Percentiles rank a stretch among this genome's conserved stretches.
Conservation (phyloP, 345 rosid species). For the Melastoma malabathricum region DNA sequence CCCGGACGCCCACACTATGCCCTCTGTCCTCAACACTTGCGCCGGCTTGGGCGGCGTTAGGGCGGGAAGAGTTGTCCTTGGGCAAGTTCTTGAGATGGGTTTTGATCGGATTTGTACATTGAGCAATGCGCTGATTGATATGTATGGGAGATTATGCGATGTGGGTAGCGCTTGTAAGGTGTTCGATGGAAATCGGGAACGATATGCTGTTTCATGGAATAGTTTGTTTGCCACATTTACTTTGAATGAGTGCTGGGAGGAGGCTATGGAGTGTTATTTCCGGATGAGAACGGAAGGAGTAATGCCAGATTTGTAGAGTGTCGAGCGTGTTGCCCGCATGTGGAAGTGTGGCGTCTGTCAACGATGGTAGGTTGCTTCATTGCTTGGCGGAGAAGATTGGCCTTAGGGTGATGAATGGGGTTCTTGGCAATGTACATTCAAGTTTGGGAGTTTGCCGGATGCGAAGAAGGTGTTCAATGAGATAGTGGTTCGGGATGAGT, state of each 20-base stretch:
- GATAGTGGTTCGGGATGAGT: constrained; percentile 36
- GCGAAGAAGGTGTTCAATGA: constrained; percentile 37
- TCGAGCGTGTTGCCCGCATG: constrained; percentile 48
- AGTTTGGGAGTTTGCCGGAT: constrained; percentile 21
- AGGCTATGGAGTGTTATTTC: constrained; percentile 26
- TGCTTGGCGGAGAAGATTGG: constrained; percentile 41
- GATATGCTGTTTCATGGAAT: constrained; percentile 57
- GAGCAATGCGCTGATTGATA: constrained; percentile 54
- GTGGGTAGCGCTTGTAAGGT: constrained; percentile 28
- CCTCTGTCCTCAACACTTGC: constrained; percentile 54
- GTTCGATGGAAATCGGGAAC: constrained; percentile 46
- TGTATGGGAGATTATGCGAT: constrained; percentile 42
- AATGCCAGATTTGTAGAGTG: constrained; percentile 37
- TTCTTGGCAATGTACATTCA: constrained; percentile 55
- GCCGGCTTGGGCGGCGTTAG: constrained; percentile 23
- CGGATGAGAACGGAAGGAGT: constrained; percentile 16
- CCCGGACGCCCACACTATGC: constrained; percentile 48
- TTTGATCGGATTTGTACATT: constrained; percentile 38
- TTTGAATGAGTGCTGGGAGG: constrained; percentile 34
- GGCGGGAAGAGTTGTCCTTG: constrained; percentile 26
- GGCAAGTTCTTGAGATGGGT: constrained; percentile 21
- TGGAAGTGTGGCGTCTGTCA: constrained; percentile 29
- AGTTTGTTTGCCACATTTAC: constrained; percentile 45
- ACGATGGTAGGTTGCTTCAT: constrained; percentile 32
- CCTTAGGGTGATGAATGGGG: constrained; percentile 35